Conservation (phyloP, 2,329 filamentous ascomycete species). For the Pseudogymnoascus sp. region DNA sequence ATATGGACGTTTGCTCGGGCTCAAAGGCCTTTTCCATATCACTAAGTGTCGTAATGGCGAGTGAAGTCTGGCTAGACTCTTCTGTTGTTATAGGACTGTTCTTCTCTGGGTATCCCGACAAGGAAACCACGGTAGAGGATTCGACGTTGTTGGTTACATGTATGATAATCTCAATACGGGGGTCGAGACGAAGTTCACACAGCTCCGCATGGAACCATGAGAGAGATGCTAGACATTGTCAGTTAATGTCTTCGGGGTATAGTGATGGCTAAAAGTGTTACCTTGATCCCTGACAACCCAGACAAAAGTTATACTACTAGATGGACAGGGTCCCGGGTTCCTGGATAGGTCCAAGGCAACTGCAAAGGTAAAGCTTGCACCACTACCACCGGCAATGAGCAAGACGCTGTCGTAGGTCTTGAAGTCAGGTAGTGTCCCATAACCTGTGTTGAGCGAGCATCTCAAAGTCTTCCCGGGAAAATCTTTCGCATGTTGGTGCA, state of each 20-base stretch:
- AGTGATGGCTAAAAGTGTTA: slow-evolving; percentile 23
- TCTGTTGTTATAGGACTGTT: not conserved
- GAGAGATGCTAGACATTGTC: slow-evolving; percentile 14
- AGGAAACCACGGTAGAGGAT: not conserved
- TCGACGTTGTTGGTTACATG: slow-evolving; percentile 21
- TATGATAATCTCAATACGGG: slow-evolving; percentile 25
- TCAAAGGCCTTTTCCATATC: not conserved
- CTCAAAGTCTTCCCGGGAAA: slow-evolving; percentile 43
- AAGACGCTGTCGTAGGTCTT: slow-evolving; percentile 47
- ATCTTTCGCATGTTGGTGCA: slow-evolving; percentile 44
- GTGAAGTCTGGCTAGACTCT: not conserved
- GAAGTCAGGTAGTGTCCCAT: slow-evolving; percentile 48
- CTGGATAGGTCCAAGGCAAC: slow-evolving; percentile 40
- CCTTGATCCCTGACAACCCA: slow-evolving; percentile 43
- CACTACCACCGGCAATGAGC: slow-evolving; percentile 54
- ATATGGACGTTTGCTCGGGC: not conserved
- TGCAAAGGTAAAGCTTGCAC: slow-evolving; percentile 51
- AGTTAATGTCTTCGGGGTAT: not conserved
- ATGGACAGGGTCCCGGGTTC: slow-evolving; percentile 28
- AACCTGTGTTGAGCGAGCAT: slow-evolving; percentile 52
- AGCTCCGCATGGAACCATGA: slow-evolving; percentile 26
- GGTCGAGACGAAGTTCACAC: slow-evolving; percentile 22
- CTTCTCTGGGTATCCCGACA: not conserved
- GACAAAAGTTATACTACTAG: slow-evolving; percentile 22
- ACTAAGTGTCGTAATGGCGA: not conserved